Evolutionary conservation across 225 moss, liverwort and hornwort species (phyloP), one percentile per base, ranked within the genome.

Genomic region (Anthoceros angustus): DNA sequence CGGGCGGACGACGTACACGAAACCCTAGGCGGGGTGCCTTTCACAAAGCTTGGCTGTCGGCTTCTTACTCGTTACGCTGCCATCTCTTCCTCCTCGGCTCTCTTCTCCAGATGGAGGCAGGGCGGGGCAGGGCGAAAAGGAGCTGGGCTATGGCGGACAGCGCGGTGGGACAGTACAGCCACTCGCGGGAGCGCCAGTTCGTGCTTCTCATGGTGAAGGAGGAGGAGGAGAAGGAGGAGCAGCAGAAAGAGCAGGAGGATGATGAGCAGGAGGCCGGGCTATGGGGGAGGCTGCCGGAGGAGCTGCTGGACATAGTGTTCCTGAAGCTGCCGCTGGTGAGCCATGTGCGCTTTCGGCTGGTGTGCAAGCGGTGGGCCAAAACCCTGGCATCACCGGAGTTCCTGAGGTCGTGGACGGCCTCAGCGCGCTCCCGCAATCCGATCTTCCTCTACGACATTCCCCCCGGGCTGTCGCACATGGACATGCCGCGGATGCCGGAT

Each of bases 371-470:
- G 23, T 55, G 55, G 55, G 8, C 55, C 6, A 55, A 23, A 23
- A 55, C 0, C n/a, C n/a, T 55, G 55, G 5, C 16, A 23, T 55
- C 55, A 1, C n/a, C 55, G 55, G 55, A 55, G 55, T 55, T 55
- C 23, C 55, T 55, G 8, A 55, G 55, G 55, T 23, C 18, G 55
- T 55, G 55, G 55, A 55, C 55, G 2, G 55, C 55, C 5, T 23
- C n/a, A 55, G 55, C 16, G 18, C 23, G 16, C n/a, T 55, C 55
- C 55, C 23, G n/a, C 55, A 18, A 18, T 15, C 55, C 55, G n/a
- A 55, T 55, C 55, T 55, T 55, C 55, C 55, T 55, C 55, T 55
- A 55, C 55, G 55, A 55, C 55, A 55, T 55, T 12, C 55, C 55
- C 5, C 55, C 55, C 7, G 55, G 55, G 55, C 55, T 55, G 55